Base-by-base conservation (phyloP, 139 green algal species). In the Chlorella vulgaris region DNA sequence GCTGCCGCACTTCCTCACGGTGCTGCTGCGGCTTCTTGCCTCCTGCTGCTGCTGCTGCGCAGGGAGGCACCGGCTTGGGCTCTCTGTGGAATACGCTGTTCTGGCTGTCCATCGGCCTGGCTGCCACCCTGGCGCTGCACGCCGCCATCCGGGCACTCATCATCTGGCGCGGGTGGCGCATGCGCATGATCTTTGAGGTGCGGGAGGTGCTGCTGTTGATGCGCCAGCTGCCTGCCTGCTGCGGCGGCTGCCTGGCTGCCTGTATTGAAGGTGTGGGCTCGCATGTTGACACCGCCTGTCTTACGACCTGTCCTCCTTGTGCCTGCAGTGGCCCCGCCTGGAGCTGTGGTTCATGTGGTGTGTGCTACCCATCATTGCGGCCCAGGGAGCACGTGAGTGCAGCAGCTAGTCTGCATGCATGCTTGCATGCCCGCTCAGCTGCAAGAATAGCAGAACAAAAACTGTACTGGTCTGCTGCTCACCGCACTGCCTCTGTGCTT, bases 341-440 rank as follows among this genome's bases (percentile, higher is more conserved):
- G 65, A 71, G 65, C 65, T 71, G 65, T 42, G 36, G 65, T 33
- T 71, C 65, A 71, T 71, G 65, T 71, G 65, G 65, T 8, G 26
- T 8, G 65, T 71, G 33, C 65, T 71, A 35, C 65, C 65, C 65
- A 71, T 71, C 65, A 47, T 71, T 29, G 65, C 65, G 13, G 65
- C 65, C 0, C 71, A 78, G 35, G 71, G 71, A 19, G 36, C 50
- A 29, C 47, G 71, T 78, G 71, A 78, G 71, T 42, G 69, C 15
- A n/a, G 55, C 10, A 15, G 47, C 13, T n/a, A n/a, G n/a, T n/a
- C n/a, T n/a, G n/a, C 13, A 58, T 10, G 47, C 47, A 58, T 58
- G 47, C 47, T 58, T 58, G 47, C 47, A 24, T 58, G n/a, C n/a
- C n/a, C n/a, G 47, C 15, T 55, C 47, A 55, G 47, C 13, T 10